phyloP scores from a whole-genome alignment of 2,329 filamentous ascomycete genomes.

The Fusarium incarnatum region DNA sequence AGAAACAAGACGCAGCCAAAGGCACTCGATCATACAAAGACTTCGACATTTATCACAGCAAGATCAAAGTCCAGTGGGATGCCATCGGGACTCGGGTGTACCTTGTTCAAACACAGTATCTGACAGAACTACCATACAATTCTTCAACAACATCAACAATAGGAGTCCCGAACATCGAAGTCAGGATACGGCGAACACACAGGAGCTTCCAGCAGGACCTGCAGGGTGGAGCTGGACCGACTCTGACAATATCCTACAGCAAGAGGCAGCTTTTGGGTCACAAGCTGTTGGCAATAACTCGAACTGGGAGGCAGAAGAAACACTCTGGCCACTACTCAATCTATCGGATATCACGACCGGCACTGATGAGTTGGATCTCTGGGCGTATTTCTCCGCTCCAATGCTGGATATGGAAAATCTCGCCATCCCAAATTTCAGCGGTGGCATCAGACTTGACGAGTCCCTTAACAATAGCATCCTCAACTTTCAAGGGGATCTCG shows the following conservation, averaged over 20 bases:
- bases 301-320: neutral
- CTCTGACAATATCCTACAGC: neutral
- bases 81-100: rapidly evolving
- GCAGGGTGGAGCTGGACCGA: neutral
- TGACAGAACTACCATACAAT: neutral
- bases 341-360: neutral
- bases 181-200: neutral
- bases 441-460: neutral
- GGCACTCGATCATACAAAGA: conserved; percentile 4
- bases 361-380: conserved; percentile 10
- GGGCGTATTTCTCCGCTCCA: conserved; percentile 12
- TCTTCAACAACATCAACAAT: too few species aligned
- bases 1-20: neutral
- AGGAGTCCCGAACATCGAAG: too few species aligned
- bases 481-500: conserved; percentile 11
- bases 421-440: neutral
- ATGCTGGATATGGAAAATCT: neutral
- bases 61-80: rapidly evolving
- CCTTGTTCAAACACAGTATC: rapidly evolving
- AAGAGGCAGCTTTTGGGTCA: neutral
- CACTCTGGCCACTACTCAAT: conserved; percentile 6
- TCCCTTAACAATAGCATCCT: conserved; percentile 11
- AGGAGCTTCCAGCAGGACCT: neutral
- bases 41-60: neutral
- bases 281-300: neutral